phyloP scores from a whole-genome alignment of 2,329 filamentous ascomycete species.

The Paraphaeosphaeria sporulosa region DNA sequence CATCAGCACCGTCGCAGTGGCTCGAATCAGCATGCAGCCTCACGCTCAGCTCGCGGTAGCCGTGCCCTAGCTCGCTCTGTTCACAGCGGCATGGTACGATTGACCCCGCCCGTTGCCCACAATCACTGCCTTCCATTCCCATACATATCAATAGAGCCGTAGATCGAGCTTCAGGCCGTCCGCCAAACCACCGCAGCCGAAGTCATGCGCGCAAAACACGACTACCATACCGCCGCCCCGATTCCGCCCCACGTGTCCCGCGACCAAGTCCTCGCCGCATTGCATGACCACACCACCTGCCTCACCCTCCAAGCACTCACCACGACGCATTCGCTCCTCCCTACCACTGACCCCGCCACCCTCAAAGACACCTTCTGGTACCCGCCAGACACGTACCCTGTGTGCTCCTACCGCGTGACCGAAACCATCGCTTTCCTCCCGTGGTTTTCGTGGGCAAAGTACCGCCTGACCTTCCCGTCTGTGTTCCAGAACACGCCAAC shows the following conservation, averaged over 20 bases:
- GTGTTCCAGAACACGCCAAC: slow-evolving; percentile 43
- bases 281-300: slow-evolving; percentile 45
- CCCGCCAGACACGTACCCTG: slow-evolving; percentile 37
- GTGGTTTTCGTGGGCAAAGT: slow-evolving; percentile 39
- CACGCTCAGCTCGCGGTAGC: neutral
- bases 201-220: slow-evolving; percentile 34
- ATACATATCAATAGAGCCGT: too few relatives aligned
- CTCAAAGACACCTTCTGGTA: slow-evolving; percentile 48
- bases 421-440: slow-evolving; percentile 41
- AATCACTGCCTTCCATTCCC: neutral
- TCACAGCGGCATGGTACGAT: neutral
- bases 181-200: neutral
- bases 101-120: neutral
- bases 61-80: neutral
- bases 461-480: slow-evolving; percentile 39
- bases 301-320: slow-evolving; percentile 46
- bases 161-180: too few relatives aligned
- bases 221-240: slow-evolving; percentile 40
- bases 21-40: neutral
- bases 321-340: slow-evolving; percentile 35
- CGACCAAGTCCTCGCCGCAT: slow-evolving; percentile 35
- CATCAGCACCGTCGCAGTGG: neutral
- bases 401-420: slow-evolving; percentile 40
- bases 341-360: slow-evolving; percentile 28
- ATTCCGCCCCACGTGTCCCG: slow-evolving; percentile 40